Evolutionary conservation across 306 rosid species (phyloP).

Genomic region (Inga leiocalycina): DNA sequence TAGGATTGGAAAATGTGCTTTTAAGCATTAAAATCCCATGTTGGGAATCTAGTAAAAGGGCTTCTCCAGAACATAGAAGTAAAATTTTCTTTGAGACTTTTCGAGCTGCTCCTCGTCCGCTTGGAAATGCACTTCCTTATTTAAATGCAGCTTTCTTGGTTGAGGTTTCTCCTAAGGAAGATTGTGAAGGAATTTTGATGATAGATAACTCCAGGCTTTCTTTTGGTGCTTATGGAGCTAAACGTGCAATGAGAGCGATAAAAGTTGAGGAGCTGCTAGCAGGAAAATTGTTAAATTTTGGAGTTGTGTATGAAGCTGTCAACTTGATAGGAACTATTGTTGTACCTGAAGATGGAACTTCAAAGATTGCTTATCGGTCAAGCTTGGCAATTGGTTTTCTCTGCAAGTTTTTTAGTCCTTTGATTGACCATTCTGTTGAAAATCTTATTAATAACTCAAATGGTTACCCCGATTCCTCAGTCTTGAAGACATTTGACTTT

Average conservation of each 20-base stretch:
- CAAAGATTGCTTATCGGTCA: constrained; percentile 53
- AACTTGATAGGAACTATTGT: constrained; percentile 45
- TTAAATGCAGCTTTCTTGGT: constrained; percentile 82
- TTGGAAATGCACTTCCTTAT: constrained; percentile 76
- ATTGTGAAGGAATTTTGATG: constrained; percentile 38
- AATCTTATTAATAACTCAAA: constrained; percentile 28
- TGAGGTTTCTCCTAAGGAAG: constrained; percentile 50
- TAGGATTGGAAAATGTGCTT: constrained; percentile 55
- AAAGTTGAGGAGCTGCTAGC: constrained; percentile 58
- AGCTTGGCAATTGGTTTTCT: constrained; percentile 80
- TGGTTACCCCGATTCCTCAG: background rate
- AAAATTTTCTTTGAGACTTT: constrained; percentile 65
- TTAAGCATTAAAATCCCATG: constrained; percentile 66
- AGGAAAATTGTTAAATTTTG: constrained; percentile 56
- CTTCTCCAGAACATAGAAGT: constrained; percentile 35
- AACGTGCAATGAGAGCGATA: constrained; percentile 76
- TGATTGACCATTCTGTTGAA: constrained; percentile 39
- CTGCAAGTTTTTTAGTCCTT: constrained; percentile 65
- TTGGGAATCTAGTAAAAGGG: constrained; percentile 35
- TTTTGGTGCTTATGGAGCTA: constrained; percentile 73
- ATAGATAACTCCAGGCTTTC: constrained; percentile 62
- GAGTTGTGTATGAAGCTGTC: constrained; percentile 54
- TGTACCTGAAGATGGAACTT: constrained; percentile 61
- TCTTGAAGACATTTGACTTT: constrained; percentile 18
- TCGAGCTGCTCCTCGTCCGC: constrained; percentile 83